Conservation (phyloP, 2,329 filamentous ascomycete species). For the Hypomyces rosellus region DNA sequence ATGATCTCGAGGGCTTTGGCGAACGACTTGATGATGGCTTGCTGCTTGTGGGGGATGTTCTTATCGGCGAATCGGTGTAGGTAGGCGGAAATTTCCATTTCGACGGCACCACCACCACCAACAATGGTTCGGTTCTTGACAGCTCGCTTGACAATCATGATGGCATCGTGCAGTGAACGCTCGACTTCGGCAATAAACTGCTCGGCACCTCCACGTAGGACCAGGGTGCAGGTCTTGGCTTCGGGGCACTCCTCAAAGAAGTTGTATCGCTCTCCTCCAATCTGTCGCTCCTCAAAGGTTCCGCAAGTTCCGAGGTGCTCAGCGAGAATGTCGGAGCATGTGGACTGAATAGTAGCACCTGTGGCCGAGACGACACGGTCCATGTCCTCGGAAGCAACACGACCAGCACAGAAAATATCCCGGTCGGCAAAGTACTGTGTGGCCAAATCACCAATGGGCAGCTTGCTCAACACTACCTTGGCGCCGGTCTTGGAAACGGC, state of each 20-base stretch:
- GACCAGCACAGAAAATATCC: constrained; percentile 95
- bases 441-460: constrained; percentile 94
- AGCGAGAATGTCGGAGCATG: constrained; percentile 87
- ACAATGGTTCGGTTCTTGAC: constrained; percentile 94
- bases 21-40: constrained; percentile 95
- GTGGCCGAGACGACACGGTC: constrained; percentile 95
- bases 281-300: constrained; percentile 89
- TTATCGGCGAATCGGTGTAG: constrained; percentile 89
- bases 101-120: constrained; percentile 84
- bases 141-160: constrained; percentile 99
- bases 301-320: constrained; percentile 90
- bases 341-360: constrained; percentile 86
- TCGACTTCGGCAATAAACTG: constrained; percentile 99
- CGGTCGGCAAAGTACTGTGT: constrained; percentile 98
- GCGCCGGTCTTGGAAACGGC: constrained; percentile 88
- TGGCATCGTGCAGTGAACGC: constrained; percentile 94
- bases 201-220: constrained; percentile 92
- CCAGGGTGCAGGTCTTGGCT: constrained; percentile 93
- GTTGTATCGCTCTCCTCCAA: constrained; percentile 96
- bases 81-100: constrained; percentile 96
- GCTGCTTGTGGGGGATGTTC: constrained; percentile 90
- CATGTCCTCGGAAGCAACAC: constrained; percentile 85
- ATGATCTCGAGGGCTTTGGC: constrained; percentile 97
- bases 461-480: constrained; percentile 94
- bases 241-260: constrained; percentile 94